Conservation (phyloP, 2,329 filamentous ascomycete species). For the Eutypella sp. region DNA sequence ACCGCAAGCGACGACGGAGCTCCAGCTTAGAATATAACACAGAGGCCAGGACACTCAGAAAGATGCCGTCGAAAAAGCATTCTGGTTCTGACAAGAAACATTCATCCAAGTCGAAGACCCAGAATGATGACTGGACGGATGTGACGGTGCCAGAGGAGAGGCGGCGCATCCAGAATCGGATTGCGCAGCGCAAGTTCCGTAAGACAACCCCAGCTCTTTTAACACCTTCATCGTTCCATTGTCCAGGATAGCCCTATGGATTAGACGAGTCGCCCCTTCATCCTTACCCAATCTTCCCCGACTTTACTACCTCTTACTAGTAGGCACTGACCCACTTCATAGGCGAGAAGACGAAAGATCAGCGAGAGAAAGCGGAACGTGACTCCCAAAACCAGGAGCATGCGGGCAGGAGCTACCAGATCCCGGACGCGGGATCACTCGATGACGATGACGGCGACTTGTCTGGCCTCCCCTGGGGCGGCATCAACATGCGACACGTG, state of each 20-base stretch:
- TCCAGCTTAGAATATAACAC: slow-evolving; percentile 4
- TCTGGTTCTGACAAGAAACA: slow-evolving; percentile 24
- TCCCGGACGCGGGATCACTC: slow-evolving; percentile 54
- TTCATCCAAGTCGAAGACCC: slow-evolving; percentile 29
- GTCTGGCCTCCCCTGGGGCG: slow-evolving; percentile 69
- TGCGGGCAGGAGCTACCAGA: slow-evolving; percentile 60
- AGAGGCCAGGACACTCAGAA: slow-evolving; percentile 8
- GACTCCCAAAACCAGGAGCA: slow-evolving; percentile 58
- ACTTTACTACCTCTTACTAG: background rate
- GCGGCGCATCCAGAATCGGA: slow-evolving; percentile 69
- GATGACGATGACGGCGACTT: slow-evolving; percentile 44
- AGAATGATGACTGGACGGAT: slow-evolving; percentile 62
- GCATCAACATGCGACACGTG: slow-evolving; percentile 56
- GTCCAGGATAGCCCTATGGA: background rate
- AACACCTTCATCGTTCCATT: background rate
- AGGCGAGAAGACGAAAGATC: slow-evolving; percentile 68
- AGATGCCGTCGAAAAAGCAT: slow-evolving; percentile 31
- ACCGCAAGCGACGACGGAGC: background rate
- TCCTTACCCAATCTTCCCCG: background rate
- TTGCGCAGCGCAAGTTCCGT: slow-evolving; percentile 75
- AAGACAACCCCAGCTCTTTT: slow-evolving; percentile 28
- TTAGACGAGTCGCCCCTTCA: background rate
- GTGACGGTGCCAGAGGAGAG: slow-evolving; percentile 67
- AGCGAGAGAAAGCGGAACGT: slow-evolving; percentile 60
- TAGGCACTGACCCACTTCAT: background rate